phyloP scores from a whole-genome alignment of 1,284 basidiomycete species.

The Heterobasidion annosum region DNA sequence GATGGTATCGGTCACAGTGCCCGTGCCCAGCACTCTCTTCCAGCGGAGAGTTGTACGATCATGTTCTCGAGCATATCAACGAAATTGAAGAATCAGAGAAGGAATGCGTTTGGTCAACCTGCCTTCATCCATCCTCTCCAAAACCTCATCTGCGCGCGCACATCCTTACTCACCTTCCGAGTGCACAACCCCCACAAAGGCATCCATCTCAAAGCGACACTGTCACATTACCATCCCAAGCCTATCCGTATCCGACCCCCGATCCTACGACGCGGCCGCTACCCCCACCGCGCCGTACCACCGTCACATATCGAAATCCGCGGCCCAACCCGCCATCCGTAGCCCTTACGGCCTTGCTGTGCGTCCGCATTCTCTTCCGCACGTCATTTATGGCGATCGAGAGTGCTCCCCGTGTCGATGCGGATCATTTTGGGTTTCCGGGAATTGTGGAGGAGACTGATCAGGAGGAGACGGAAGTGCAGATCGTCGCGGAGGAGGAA shows the following conservation, averaged over 20 bases:
- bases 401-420: slow-evolving; percentile 63
- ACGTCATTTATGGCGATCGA: slow-evolving; percentile 63
- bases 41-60: slow-evolving; percentile 57
- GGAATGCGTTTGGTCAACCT: slow-evolving; percentile 61
- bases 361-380: slow-evolving; percentile 68
- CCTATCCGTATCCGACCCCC: slow-evolving; percentile 43
- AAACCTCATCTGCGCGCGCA: slow-evolving; percentile 50
- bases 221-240: slow-evolving; percentile 49
- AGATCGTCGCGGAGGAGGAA: slow-evolving; percentile 41
- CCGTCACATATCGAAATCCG: slow-evolving; percentile 47
- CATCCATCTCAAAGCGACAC: slow-evolving; percentile 61
- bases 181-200: slow-evolving; percentile 37
- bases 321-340: slow-evolving; percentile 58
- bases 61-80: slow-evolving; percentile 50
- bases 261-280: slow-evolving; percentile 54
- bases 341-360: slow-evolving; percentile 66
- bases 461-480: slow-evolving; percentile 29
- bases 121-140: slow-evolving; percentile 35
- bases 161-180: slow-evolving; percentile 65
- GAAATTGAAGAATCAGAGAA: slow-evolving; percentile 31
- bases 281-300: slow-evolving; percentile 53
- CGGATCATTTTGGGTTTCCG: slow-evolving; percentile 77
- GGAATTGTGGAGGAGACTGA: slow-evolving; percentile 55
- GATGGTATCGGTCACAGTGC: slow-evolving; percentile 58
- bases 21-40: slow-evolving; percentile 32